Evolutionary conservation across 2,329 filamentous ascomycete genomes (phyloP), one percentile per base, ranked within the genome.

Genomic region (Cladophialophora yegresii): DNA sequence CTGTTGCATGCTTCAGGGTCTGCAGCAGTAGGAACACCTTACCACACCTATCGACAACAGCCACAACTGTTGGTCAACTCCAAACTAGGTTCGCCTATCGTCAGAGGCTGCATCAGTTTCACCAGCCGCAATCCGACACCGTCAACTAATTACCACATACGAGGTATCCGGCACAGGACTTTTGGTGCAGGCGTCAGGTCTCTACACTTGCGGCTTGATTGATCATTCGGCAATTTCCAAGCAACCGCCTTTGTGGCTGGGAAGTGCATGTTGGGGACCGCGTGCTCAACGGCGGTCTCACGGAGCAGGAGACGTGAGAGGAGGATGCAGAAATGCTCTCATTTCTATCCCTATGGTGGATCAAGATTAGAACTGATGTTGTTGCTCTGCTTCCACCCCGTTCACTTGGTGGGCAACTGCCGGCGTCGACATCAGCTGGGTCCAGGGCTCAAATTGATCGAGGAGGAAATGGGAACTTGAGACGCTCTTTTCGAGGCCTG

Each of bases 1-100:
- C 23, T 62, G 61, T 57, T 60, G 51, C 54, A 53, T 32, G n/a
- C 36, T 43, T 36, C 16, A 32, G 20, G 22, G 28, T 47, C 22
- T 64, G 62, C 58, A 58, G 57, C 65, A 60, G 57, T 28, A 63
- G n/a, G 33, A 55, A 20, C 51, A 65, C 56, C 55, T 54, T 28
- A 28, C 32, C 45, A 50, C 47, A 60, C 57, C 30, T 53, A 50
- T 23, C 47, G 58, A 53, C 54, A 56, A 30, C n/a, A 55, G 61
- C 55, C 47, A 26, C 51, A 33, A 26, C 28, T n/a, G 47, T 51
- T 28, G 20, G 22, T 28, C 28, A 28, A 33, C 51, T 33, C 51
- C 8, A 54, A 28, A n/a, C 3, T n/a, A 9, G 9, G 22, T 33
- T 23, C 16, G 23, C 23, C 16, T 4, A 33, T 28, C 51, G 28